Evolutionary conservation across 192 early-diverging fungal genomes (phyloP).

Genomic region (Coemansia sp.): DNA sequence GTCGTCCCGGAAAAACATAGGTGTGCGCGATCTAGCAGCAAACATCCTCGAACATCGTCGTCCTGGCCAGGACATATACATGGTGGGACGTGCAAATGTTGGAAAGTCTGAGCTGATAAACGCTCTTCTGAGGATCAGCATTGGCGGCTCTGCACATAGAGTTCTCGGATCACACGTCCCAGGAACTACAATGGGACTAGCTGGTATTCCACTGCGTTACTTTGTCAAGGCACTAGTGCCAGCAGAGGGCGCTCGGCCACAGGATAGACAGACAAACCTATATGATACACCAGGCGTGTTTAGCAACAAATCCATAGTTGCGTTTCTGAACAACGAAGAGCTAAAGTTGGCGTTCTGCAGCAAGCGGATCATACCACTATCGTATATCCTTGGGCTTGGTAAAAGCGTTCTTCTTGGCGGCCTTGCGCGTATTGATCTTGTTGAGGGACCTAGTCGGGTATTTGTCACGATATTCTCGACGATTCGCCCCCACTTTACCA

Average conservation of each 20-base stretch:
- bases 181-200: constrained; percentile 72
- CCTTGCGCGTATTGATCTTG: constrained; percentile 61
- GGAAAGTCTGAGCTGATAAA: constrained; percentile 78
- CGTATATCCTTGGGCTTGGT: constrained; percentile 58
- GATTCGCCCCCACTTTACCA: constrained; percentile 61
- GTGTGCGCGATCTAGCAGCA: constrained; percentile 53
- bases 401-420: constrained; percentile 61
- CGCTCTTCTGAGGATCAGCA: constrained; percentile 59
- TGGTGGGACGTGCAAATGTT: constrained; percentile 74
- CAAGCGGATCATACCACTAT: constrained; percentile 56
- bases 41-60: constrained; percentile 44
- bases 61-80: constrained; percentile 61
- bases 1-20: constrained; percentile 64
- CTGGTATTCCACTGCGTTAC: constrained; percentile 59
- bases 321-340: constrained; percentile 55
- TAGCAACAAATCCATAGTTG: constrained; percentile 55
- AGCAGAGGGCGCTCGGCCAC: constrained; percentile 25
- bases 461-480: constrained; percentile 59
- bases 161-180: constrained; percentile 65
- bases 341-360: constrained; percentile 52
- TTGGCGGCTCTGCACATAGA: constrained; percentile 50
- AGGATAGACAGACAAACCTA: constrained; percentile 39
- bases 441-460: constrained; percentile 49
- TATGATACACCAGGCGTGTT: constrained; percentile 70
- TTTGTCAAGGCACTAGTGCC: constrained; percentile 55